Base-by-base conservation (phyloP, 768 basidiomycete species). In the Lactarius psammicola region DNA sequence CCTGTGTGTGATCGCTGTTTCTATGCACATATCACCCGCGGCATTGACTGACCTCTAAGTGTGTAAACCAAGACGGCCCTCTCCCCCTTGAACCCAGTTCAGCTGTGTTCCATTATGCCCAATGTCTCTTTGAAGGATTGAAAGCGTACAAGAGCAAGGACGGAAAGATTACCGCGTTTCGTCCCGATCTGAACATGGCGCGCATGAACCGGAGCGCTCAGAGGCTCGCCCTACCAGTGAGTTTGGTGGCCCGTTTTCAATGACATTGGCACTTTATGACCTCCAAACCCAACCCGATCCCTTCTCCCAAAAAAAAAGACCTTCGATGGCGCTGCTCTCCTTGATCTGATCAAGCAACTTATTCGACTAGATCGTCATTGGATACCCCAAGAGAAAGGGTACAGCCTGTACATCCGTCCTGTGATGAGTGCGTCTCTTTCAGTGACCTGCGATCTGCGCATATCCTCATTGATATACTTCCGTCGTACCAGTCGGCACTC, bases 61-160 rank as follows among this genome's bases (percentile, higher is more conserved):
- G 10, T 57, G 40, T 13, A 4, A 38, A 23, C 10, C 42, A 65
- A 81, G 78, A 84, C 67, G 80, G 77, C 9, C 81, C 82, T 15
- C 71, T 85, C 56, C 69, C 72, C 2, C 76, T 85, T 30, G 83
- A 84, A 64, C 83, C 83, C 17, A 80, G 80, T 15, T 74, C 78
- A n/a, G 80, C 80, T 44, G 82, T 84, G 30, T 75, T 85, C 56
- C 83, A 85, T 71, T 85, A 85, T 71, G 82, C 83, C 11, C 80
- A 81, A 55, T 75, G 78, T 68, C 75, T 76, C 49, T 82, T 84
- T 71, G 82, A 84, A 69, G 80, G 83, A 13, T 75, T 84, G 74
- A 84, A 85, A 70, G 83, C 82, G 1, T 84, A 83, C 70, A 75
- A 78, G 60, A 76, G 78, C 63, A 74, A 79, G 56, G 74, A 76